Evolutionary conservation across 257 asterid species (phyloP).

Genomic region (Solanum pennellii): DNA sequence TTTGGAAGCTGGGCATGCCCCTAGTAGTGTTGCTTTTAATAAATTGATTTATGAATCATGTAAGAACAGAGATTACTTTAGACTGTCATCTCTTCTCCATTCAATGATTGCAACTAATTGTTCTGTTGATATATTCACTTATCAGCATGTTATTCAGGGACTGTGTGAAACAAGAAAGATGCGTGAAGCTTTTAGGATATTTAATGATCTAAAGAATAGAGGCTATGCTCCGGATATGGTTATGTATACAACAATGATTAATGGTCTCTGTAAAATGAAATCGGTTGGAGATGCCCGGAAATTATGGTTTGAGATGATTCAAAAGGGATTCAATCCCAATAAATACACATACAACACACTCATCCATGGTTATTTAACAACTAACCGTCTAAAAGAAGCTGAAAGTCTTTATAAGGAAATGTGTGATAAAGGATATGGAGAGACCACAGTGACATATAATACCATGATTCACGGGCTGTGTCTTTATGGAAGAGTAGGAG

Average conservation of each 20-base stretch:
- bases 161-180: conserved; percentile 34
- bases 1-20: conserved; percentile 42
- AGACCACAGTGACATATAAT: conserved; percentile 36
- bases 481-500: conserved; percentile 31
- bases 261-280: conserved; percentile 40
- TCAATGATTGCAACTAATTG: conserved; percentile 45
- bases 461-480: conserved; percentile 55
- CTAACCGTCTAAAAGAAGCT: conserved; percentile 44
- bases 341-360: conserved; percentile 42
- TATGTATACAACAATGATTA: conserved; percentile 63
- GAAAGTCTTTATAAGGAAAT: conserved; percentile 48
- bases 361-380: conserved; percentile 41
- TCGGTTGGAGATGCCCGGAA: conserved; percentile 40
- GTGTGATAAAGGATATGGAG: conserved; percentile 38
- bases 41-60: conserved; percentile 33
- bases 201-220: conserved; percentile 51
- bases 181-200: conserved; percentile 45
- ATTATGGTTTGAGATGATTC: conserved; percentile 71
- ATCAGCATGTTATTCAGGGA: conserved; percentile 48
- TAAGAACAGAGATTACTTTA: conserved; percentile 28
- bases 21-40: conserved; percentile 24
- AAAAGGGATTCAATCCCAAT: conserved; percentile 37
- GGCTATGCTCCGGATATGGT: conserved; percentile 60
- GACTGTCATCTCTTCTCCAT: conserved; percentile 55
- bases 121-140: conserved; percentile 44